Base-by-base conservation (phyloP, 352 stramenopile genomes). In the Bremia lactucae region DNA sequence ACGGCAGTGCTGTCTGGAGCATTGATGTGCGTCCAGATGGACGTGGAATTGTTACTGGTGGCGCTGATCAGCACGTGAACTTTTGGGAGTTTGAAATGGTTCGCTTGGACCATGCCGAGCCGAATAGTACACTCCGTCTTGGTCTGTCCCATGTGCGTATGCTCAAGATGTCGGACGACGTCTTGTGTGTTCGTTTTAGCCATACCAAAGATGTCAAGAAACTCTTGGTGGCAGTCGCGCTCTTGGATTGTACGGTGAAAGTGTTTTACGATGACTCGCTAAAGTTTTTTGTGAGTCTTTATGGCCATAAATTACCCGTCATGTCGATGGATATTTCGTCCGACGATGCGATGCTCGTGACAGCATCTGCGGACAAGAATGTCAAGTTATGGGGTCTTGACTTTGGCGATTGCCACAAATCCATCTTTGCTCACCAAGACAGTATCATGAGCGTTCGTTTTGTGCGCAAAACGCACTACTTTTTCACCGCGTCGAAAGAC, bases 211-310 rank as follows among this genome's bases (percentile, higher is more conserved):
- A 97, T 48, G 43, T 74, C 0, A 82, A 73, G 57, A 87, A 91
- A 46, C 66, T 95, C 9, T 59, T 97, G 16, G 59, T 97, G 10
- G 83, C 83, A 1, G 86, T 97, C 16, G 81, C 87, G 19, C 63
- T 97, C 24, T 53, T 97, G 21, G 96, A 99, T 63, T 96, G 80
- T 49, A 99, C 94, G 0, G 94, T 99, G 39, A 98, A 99, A 61
- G 94, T 99, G 8, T 99, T 99, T 66, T 98, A 98, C 64, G 94
- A 99, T 53, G 96, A 99, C 75, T 97, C 94, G 14, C 81, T 99
- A 37, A 99, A 99, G 67, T 99, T 99, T 60, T 98, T 98, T 42
- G 66, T 99, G 36, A 97, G 83, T 50, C 61, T 99, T 4, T 99
- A 99, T 60, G 96, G 96, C 8, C 96, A 99, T 68, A 98, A 98